These are phyloP conservation scores for Blastomyces percursus DNA, from an alignment of 2,329 filamentous ascomycete species.

Conservation along the genomic window DNA sequence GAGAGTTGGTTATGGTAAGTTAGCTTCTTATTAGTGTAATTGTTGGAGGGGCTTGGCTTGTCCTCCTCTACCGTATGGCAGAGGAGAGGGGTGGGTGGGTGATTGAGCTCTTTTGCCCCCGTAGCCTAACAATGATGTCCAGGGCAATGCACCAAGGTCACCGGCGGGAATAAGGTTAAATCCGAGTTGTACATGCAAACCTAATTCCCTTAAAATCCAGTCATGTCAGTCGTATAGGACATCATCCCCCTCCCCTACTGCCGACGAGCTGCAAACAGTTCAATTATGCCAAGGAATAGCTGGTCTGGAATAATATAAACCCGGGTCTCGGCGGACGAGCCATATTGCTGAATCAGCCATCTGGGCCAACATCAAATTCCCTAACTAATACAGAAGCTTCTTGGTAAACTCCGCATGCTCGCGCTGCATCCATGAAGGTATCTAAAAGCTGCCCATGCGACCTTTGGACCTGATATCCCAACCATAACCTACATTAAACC, in stretches of 20 bases:
- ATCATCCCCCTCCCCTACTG: too few relatives aligned
- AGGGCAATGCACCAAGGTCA: too few relatives aligned
- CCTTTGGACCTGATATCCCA: background rate
- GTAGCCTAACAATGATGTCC: too few relatives aligned
- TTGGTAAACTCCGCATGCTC: background rate
- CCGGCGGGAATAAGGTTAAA: background rate
- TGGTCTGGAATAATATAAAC: background rate
- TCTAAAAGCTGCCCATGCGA: background rate
- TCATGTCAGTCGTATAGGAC: background rate
- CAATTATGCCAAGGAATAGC: background rate
- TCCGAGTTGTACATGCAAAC: background rate
- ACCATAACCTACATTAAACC: background rate
- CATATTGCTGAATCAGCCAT: background rate
- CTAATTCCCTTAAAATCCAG: background rate
- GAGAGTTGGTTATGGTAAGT: background rate
- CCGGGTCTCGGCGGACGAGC: background rate
- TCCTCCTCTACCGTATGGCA: too few relatives aligned
- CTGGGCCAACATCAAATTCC: background rate
- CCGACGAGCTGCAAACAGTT: background rate
- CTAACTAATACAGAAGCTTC: background rate
- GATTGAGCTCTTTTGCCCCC: too few relatives aligned
- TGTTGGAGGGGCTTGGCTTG: too few relatives aligned
- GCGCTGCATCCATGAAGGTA: background rate
- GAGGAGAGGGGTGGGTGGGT: too few relatives aligned
- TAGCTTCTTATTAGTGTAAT: too few relatives aligned